These are phyloP conservation scores for Penicillium sp. DNA, from an alignment of 2,329 filamentous ascomycete species.

Conservation along the genomic window DNA sequence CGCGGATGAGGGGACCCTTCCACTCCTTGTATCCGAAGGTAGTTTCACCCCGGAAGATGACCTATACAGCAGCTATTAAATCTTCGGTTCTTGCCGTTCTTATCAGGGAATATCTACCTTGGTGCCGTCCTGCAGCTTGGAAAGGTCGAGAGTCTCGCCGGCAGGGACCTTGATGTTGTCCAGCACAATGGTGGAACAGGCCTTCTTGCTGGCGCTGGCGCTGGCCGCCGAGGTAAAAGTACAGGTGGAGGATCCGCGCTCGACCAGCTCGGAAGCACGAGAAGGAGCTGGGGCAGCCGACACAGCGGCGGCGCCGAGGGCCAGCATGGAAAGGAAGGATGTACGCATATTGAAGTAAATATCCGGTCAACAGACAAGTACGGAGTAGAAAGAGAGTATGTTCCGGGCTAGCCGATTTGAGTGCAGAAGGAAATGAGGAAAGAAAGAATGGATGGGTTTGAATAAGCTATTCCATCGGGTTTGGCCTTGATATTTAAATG, in stretches of 20 bases:
- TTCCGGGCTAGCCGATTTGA: neutral
- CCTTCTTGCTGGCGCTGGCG: slow-evolving; percentile 43
- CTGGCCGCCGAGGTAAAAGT: slow-evolving; percentile 48
- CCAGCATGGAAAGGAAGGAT: slow-evolving; percentile 13
- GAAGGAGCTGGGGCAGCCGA: slow-evolving; percentile 21
- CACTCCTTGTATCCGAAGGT: slow-evolving; percentile 59
- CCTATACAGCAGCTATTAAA: slow-evolving; percentile 21
- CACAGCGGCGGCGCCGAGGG: slow-evolving; percentile 17
- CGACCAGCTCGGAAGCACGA: slow-evolving; percentile 18
- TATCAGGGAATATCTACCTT: slow-evolving; percentile 26
- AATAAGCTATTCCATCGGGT: neutral
- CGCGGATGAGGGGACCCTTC: slow-evolving; percentile 54
- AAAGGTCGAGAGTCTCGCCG: slow-evolving; percentile 52
- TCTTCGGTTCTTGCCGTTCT: neutral
- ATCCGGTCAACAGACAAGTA: slow-evolving; percentile 20
- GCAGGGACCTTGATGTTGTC: slow-evolving; percentile 49
- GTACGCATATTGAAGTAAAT: slow-evolving; percentile 17
- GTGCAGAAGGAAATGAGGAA: neutral
- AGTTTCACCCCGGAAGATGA: slow-evolving; percentile 57
- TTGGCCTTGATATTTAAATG: slow-evolving; percentile 7
- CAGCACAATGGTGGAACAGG: slow-evolving; percentile 49
- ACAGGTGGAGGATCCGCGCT: slow-evolving; percentile 36
- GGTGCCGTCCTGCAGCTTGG: slow-evolving; percentile 45
- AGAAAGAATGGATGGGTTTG: slow-evolving; percentile 1
- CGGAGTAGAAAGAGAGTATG: slow-evolving; percentile 6